Base-by-base conservation (phyloP, 1,284 basidiomycete genomes). In the Grifola frondosa region DNA sequence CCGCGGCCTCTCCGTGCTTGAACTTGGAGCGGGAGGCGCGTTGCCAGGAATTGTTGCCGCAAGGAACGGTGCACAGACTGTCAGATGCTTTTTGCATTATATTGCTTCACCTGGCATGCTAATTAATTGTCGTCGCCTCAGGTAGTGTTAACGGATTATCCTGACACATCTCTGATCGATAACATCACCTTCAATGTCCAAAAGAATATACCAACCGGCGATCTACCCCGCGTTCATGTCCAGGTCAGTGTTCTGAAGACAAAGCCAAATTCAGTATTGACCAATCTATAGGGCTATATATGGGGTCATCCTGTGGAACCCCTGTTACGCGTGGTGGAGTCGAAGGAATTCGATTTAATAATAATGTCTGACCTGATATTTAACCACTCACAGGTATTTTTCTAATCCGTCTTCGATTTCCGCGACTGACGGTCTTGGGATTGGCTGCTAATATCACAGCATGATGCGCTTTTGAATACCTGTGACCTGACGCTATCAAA, bases 361-460 rank as follows among this genome's bases (percentile, higher is more conserved):
- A 84, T 98, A 44, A 75, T 98, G 38, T 95, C 91, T 1, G 96
- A 98, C 66, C 78, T 98, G 25, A 79, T 96, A 21, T 95, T 95
- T 67, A 95, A 90, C 51, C 88, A 91, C 54, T 90, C 88, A 3
- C 84, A 90, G 66, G 86, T 84, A 48, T 22, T 63, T 44, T 20
- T 6, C 28, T 37, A 5, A 34, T 13, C 11, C 24, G 12, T 10
- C 22, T 17, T 38, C 3, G 16, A 11, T 31, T 8, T 34, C 5
- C 16, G 21, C 20, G 3, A 22, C 25, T 30, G 13, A 20, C n/a
- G n/a, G n/a, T n/a, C n/a, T n/a, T n/a, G n/a, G n/a, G n/a, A n/a
- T n/a, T n/a, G 20, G 12, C 23, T 26, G 29, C 39, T 15, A 35
- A n/a, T 25, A 43, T 35, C 47, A 30, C 45, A 95, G 78, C 96